Percentiles rank a stretch among this genome's conserved stretches.
Conservation (phyloP, 2,329 filamentous ascomycete species). For the Pseudogymnoascus sp. region DNA sequence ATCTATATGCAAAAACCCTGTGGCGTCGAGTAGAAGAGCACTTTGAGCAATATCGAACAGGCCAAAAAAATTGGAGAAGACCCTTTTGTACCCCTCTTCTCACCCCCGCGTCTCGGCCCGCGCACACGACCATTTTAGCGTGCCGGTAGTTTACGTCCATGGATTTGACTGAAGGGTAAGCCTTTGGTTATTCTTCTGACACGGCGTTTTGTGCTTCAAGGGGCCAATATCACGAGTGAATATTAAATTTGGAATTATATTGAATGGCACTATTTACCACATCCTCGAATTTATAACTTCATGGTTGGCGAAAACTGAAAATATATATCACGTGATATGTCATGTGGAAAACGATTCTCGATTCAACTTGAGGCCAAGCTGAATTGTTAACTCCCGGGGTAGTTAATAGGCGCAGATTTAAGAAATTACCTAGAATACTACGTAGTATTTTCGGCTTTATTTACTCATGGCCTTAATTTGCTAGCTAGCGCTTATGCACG, state of each 20-base stretch:
- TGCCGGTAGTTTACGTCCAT: not conserved
- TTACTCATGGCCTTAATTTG: not conserved
- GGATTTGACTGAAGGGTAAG: not conserved
- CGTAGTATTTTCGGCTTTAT: not conserved
- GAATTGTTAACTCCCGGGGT: too few species aligned
- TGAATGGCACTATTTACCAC: not conserved
- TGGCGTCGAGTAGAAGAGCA: not conserved
- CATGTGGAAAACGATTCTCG: too few species aligned
- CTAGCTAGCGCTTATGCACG: not conserved
- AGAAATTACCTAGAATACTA: too few species aligned
- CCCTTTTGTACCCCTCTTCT: slow-evolving; percentile 3
- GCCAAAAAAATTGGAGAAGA: not conserved
- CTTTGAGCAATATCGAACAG: not conserved
- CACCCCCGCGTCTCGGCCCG: not conserved
- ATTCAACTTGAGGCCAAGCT: too few species aligned
- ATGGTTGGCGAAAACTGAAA: not conserved
- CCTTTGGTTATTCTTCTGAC: not conserved
- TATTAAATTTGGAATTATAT: not conserved
- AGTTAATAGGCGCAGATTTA: too few species aligned
- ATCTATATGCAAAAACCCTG: not conserved
- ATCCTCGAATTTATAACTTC: not conserved
- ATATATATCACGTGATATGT: not conserved
- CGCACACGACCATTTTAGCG: slow-evolving; percentile 2
- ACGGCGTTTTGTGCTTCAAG: not conserved
- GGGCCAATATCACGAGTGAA: not conserved